Percentiles rank a stretch among this genome's conserved stretches.
Evolutionary conservation across 2,329 filamentous ascomycete species (phyloP).

Genomic region (Ophiobolus disseminans): DNA sequence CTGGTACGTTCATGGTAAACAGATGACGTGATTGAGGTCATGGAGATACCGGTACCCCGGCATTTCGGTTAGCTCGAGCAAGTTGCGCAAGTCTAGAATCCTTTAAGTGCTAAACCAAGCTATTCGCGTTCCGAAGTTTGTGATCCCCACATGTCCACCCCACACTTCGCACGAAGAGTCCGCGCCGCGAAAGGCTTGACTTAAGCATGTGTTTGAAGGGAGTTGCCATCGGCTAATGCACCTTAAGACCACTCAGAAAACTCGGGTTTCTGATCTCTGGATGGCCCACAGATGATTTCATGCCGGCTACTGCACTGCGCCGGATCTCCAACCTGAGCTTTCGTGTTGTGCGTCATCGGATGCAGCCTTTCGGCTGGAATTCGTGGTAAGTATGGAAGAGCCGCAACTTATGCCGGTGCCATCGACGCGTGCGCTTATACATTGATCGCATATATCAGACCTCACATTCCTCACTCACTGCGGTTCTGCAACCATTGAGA

Average conservation of each 20-base stretch:
- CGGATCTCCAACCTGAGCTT: constrained; percentile 1
- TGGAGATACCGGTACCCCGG: background rate
- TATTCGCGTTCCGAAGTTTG: background rate
- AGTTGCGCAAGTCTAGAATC: background rate
- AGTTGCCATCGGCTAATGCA: constrained; percentile 21
- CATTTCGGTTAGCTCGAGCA: background rate
- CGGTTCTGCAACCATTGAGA: background rate
- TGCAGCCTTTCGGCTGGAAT: constrained; percentile 17
- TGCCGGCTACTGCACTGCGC: constrained; percentile 10
- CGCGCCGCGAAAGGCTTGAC: background rate
- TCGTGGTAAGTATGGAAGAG: background rate
- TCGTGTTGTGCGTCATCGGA: constrained; percentile 20
- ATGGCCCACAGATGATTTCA: constrained; percentile 5
- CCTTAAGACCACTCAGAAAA: background rate
- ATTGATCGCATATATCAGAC: too few relatives aligned
- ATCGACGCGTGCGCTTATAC: too few relatives aligned
- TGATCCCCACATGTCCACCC: constrained; percentile 7
- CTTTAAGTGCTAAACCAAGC: too few relatives aligned
- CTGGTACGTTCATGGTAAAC: background rate
- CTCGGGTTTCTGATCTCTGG: too few relatives aligned
- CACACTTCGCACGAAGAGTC: constrained; percentile 1
- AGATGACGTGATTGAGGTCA: background rate
- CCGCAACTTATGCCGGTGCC: too few relatives aligned
- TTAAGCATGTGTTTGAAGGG: background rate
- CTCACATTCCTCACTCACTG: too few relatives aligned